Percentiles rank a stretch among this genome's conserved stretches.
Conservation (phyloP, 1,284 basidiomycete genomes). For the Apiotrichum veenhuisii region DNA sequence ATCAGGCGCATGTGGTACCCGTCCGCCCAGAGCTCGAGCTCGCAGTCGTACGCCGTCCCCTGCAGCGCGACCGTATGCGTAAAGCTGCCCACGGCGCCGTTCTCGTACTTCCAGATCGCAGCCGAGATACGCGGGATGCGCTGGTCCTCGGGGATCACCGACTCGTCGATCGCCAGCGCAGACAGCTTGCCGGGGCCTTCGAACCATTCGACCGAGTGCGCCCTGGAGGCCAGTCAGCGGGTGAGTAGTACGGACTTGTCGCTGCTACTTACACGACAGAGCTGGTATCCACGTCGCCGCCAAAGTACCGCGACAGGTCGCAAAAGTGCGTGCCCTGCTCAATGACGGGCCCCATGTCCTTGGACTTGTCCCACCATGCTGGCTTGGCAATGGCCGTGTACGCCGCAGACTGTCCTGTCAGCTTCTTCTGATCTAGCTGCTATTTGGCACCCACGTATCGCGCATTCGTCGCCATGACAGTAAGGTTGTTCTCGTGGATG, state of each 20-base stretch:
- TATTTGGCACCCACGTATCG: constrained; percentile 58
- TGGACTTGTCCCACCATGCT: constrained; percentile 97
- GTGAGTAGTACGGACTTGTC: background rate
- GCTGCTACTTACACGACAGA: constrained; percentile 35
- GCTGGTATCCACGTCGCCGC: constrained; percentile 84
- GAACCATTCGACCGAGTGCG: constrained; percentile 85
- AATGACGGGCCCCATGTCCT: constrained; percentile 73
- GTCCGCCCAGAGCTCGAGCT: constrained; percentile 86
- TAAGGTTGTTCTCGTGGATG: constrained; percentile 87
- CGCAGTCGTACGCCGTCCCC: constrained; percentile 85
- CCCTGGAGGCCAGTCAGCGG: constrained; percentile 35
- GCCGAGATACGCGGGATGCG: constrained; percentile 49
- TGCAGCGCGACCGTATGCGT: constrained; percentile 84
- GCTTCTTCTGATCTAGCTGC: background rate
- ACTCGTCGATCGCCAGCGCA: constrained; percentile 60
- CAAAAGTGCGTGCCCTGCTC: constrained; percentile 89
- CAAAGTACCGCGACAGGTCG: constrained; percentile 82
- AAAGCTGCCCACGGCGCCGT: constrained; percentile 86
- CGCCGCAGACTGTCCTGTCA: constrained; percentile 57
- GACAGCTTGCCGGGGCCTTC: constrained; percentile 82
- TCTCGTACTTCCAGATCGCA: constrained; percentile 70
- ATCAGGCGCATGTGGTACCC: constrained; percentile 64
- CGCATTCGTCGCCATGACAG: constrained; percentile 93
- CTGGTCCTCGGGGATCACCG: constrained; percentile 45
- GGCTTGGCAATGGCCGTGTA: constrained; percentile 85